Conservation (phyloP, 495 filamentous ascomycete genomes). For the Podospora sp. region DNA sequence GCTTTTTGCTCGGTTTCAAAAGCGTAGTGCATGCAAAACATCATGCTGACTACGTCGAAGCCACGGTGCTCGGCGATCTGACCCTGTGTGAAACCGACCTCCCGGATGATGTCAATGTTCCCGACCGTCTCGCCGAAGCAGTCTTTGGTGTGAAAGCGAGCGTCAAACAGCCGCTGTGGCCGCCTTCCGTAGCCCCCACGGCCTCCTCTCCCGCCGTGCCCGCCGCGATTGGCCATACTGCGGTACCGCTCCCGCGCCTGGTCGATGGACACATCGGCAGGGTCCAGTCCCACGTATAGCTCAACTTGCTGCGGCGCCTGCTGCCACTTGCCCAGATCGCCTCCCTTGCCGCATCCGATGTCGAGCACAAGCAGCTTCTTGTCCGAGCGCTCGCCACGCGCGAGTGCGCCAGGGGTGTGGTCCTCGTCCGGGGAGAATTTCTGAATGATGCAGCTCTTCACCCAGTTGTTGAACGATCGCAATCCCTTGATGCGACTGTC, state of each 20-base stretch:
- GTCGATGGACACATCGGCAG: constrained; percentile 85
- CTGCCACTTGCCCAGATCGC: constrained; percentile 95
- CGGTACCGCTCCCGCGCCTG: constrained; percentile 85
- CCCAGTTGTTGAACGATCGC: constrained; percentile 96
- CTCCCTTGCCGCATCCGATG: constrained; percentile 95
- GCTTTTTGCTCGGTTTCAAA: constrained; percentile 91
- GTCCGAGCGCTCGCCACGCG: constrained; percentile 53
- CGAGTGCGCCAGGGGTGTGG: constrained; percentile 53
- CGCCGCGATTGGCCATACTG: constrained; percentile 63
- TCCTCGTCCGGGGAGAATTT: constrained; percentile 90
- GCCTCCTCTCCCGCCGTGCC: constrained; percentile 64
- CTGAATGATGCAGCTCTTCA: constrained; percentile 94
- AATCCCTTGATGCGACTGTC: constrained; percentile 92
- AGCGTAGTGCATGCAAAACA: constrained; percentile 99
- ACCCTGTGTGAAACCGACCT: constrained; percentile 80
- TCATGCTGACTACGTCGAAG: constrained; percentile 96
- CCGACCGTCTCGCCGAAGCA: constrained; percentile 82
- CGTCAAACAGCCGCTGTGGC: constrained; percentile 67
- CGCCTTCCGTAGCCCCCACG: constrained; percentile 50
- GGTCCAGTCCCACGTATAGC: constrained; percentile 90
- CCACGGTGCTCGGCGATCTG: constrained; percentile 65
- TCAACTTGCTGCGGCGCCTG: constrained; percentile 80
- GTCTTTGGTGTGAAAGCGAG: constrained; percentile 83
- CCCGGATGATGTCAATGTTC: constrained; percentile 72
- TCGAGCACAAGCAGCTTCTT: constrained; percentile 79